These are phyloP conservation scores for Phylloporus arenicola DNA, from an alignment of 768 basidiomycete genomes.

Conservation along the genomic window DNA sequence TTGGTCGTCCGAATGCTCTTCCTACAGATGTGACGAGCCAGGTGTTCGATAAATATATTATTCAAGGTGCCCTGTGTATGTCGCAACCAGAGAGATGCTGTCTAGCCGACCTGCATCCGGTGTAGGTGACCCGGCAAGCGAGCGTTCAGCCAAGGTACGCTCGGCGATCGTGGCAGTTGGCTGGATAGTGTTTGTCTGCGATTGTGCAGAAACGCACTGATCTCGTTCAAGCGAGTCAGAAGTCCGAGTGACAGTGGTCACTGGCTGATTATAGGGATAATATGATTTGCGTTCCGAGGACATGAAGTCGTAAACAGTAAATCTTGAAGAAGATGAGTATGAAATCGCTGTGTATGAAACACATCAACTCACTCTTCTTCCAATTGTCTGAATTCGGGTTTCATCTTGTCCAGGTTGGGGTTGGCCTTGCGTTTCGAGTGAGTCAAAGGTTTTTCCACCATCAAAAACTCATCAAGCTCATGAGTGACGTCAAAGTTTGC, in stretches of 20 bases:
- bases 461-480: slow-evolving; percentile 93
- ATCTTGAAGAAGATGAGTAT: slow-evolving; percentile 43
- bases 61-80: slow-evolving; percentile 15
- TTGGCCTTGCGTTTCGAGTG: slow-evolving; percentile 89
- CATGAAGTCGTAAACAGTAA: slow-evolving; percentile 84
- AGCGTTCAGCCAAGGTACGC: slow-evolving; percentile 37
- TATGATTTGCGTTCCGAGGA: slow-evolving; percentile 72
- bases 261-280: slow-evolving; percentile 78
- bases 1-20: neutral
- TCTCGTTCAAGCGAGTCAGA: slow-evolving; percentile 28
- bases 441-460: slow-evolving; percentile 97
- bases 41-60: neutral
- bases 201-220: slow-evolving; percentile 26
- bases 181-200: slow-evolving; percentile 36
- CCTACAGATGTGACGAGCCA: neutral
- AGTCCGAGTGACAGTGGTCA: slow-evolving; percentile 29
- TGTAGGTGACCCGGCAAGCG: slow-evolving; percentile 37
- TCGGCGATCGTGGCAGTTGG: slow-evolving; percentile 42
- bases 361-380: slow-evolving; percentile 74
- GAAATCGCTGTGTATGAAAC: neutral
- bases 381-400: slow-evolving; percentile 84
- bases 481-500: slow-evolving; percentile 99
- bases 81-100: slow-evolving; percentile 39
- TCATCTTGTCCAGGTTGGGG: slow-evolving; percentile 79
- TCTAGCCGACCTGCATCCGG: slow-evolving; percentile 30